These are phyloP conservation scores for Lasiosphaeris hirsuta DNA, from an alignment of 495 filamentous ascomycete genomes.

Conservation along the genomic window DNA sequence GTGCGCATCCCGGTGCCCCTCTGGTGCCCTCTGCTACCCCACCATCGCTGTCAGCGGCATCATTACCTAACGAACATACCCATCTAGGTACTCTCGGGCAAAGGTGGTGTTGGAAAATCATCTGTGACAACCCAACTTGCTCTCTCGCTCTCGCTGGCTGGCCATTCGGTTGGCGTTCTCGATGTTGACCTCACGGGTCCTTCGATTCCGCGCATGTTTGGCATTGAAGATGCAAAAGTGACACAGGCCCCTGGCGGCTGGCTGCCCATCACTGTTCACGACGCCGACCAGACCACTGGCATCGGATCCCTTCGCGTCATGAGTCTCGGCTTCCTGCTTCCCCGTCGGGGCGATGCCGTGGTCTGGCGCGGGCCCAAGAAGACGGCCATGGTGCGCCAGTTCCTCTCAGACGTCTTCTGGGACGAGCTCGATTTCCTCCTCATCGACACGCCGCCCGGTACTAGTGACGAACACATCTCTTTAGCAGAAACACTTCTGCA, in stretches of 20 bases:
- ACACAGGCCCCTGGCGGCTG: constrained; percentile 85
- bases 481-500: constrained; percentile 79
- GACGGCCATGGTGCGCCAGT: constrained; percentile 97
- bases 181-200: constrained; percentile 96
- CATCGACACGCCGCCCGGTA: constrained; percentile 94
- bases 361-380: constrained; percentile 99
- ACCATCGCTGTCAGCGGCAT: constrained; percentile 15
- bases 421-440: constrained; percentile 81
- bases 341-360: constrained; percentile 78
- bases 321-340: constrained; percentile 89
- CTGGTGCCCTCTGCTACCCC: constrained; percentile 5
- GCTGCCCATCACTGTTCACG: constrained; percentile 81
- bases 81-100: constrained; percentile 80
- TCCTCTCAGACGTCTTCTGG: constrained; percentile 91
- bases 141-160: constrained; percentile 78
- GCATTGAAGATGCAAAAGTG: constrained; percentile 82
- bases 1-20: constrained; percentile 32
- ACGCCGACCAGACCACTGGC: constrained; percentile 42
- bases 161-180: constrained; percentile 86
- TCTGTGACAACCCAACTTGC: constrained; percentile 94
- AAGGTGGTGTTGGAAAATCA: constrained; percentile 97
- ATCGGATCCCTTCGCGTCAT: constrained; percentile 78
- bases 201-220: constrained; percentile 91
- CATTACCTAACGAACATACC: background rate
- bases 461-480: constrained; percentile 95